phyloP scores from a whole-genome alignment of 2,329 filamentous ascomycete species.

The Microsporum audouinii region DNA sequence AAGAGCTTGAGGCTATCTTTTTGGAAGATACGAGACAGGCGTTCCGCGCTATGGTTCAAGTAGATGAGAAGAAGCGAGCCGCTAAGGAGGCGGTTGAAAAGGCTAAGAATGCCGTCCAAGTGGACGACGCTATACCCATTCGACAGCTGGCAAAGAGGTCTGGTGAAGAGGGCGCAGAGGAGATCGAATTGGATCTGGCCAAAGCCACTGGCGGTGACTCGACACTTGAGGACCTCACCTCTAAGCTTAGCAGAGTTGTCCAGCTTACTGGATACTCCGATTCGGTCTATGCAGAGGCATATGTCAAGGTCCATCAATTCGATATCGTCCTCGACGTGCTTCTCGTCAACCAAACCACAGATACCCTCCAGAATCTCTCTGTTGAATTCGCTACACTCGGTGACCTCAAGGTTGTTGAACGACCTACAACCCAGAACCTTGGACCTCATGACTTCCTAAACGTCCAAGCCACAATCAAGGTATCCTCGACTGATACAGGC shows the following conservation, averaged over 20 bases:
- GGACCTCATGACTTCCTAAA: constrained; percentile 95
- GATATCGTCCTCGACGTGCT: constrained; percentile 95
- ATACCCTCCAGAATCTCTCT: constrained; percentile 91
- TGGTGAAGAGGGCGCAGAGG: constrained; percentile 64
- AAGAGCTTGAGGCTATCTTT: constrained; percentile 85
- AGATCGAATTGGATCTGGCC: constrained; percentile 81
- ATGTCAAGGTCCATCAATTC: constrained; percentile 97
- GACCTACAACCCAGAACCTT: constrained; percentile 90
- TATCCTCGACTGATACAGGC: constrained; percentile 92
- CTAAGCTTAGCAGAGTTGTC: constrained; percentile 90
- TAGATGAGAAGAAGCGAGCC: constrained; percentile 95
- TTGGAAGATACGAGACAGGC: constrained; percentile 89
- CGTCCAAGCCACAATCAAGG: constrained; percentile 96
- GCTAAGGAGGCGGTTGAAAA: constrained; percentile 87
- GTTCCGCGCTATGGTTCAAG: constrained; percentile 92
- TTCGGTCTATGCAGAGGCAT: constrained; percentile 95
- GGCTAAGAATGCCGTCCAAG: constrained; percentile 85
- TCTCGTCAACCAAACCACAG: constrained; percentile 90
- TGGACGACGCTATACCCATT: constrained; percentile 89
- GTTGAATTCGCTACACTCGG: constrained; percentile 98
- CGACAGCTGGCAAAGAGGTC: constrained; percentile 91
- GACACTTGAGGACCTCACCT: constrained; percentile 71
- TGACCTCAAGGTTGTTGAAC: constrained; percentile 94
- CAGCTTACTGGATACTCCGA: constrained; percentile 98
- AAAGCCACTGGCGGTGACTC: constrained; percentile 87